A percentile compares a stretch with the other conserved stretches of the same genome.
phyloP scores from a whole-genome alignment of 139 green algal species.

The Auxenochlorella pyrenoidosa region DNA sequence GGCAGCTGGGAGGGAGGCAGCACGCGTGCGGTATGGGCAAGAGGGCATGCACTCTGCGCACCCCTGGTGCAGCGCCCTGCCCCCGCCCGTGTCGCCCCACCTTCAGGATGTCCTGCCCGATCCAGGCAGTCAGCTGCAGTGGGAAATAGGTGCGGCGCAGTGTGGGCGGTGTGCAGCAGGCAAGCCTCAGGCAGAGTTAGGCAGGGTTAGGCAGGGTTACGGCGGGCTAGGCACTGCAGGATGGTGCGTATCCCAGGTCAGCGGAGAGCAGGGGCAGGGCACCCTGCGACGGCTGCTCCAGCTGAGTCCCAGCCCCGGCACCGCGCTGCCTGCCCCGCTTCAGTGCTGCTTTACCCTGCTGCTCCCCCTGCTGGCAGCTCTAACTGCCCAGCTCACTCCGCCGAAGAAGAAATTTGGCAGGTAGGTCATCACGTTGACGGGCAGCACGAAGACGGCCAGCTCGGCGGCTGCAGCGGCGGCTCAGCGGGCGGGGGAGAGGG shows the following conservation, averaged over 20 bases:
- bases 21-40: too few relatives aligned
- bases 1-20: too few relatives aligned
- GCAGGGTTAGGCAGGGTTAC: neutral
- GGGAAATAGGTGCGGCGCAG: too few relatives aligned
- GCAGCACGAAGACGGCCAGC: conserved; percentile 72
- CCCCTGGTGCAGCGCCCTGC: neutral
- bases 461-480: conserved; percentile 47
- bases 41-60: neutral
- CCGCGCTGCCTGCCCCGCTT: too few relatives aligned
- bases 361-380: neutral
- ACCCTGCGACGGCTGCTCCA: neutral
- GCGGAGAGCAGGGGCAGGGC: neutral
- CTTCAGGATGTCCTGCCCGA: conserved; percentile 79
- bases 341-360: too few relatives aligned
- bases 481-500: neutral
- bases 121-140: conserved; percentile 69
- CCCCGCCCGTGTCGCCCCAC: conserved; percentile 39
- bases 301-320: neutral
- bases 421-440: conserved; percentile 61
- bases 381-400: conserved; percentile 8
- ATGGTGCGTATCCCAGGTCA: too few relatives aligned
- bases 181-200: neutral
- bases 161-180: neutral
- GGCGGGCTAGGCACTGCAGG: neutral
- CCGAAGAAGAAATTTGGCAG: conserved; percentile 70